Conservation (phyloP, 306 rosid genomes). For the Mimosa bimucronata region DNA sequence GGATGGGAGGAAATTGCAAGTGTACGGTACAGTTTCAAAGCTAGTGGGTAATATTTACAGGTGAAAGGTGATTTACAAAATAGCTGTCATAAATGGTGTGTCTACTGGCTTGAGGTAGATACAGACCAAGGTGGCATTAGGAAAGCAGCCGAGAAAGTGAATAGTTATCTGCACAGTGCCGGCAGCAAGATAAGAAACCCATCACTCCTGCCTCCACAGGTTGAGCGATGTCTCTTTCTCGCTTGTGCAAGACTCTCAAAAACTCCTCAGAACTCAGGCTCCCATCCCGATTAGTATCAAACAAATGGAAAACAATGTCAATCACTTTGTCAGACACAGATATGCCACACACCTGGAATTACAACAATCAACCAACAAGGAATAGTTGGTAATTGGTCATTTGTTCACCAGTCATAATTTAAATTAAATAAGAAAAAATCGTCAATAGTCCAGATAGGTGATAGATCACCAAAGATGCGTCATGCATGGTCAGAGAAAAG, state of each 20-base stretch:
- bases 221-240: conserved; percentile 70
- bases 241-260: conserved; percentile 58
- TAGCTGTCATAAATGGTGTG: conserved; percentile 18
- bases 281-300: conserved; percentile 77
- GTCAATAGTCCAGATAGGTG: neutral
- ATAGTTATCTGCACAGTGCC: conserved; percentile 36
- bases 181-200: conserved; percentile 50
- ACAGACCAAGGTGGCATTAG: conserved; percentile 21
- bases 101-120: neutral
- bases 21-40: neutral
- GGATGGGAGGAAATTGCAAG: neutral
- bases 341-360: conserved; percentile 72
- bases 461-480: neutral
- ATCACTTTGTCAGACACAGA: conserved; percentile 65
- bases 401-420: too few species aligned
- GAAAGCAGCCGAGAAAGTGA: conserved; percentile 15
- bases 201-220: conserved; percentile 60
- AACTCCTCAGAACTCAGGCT: conserved; percentile 68
- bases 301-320: conserved; percentile 73
- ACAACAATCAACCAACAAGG: conserved; percentile 20
- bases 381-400: neutral
- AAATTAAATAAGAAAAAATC: too few species aligned
- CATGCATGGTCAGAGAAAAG: neutral
- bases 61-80: neutral
- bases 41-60: neutral